phyloP scores from a whole-genome alignment of 176 grass and related monocot species.

The Olyra latifolia region DNA sequence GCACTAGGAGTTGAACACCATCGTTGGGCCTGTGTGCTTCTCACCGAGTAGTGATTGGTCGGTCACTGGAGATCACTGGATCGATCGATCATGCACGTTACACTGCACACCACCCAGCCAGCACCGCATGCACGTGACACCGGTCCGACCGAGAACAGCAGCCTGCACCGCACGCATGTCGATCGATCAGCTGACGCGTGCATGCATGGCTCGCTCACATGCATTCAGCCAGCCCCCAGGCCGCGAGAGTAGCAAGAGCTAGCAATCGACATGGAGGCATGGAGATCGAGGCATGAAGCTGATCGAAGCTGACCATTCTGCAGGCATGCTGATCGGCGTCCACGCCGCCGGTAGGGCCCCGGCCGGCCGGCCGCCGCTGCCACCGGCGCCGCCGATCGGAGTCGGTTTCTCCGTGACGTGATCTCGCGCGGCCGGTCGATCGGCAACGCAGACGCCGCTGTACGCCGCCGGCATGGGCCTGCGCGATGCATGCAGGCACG shows the following conservation, averaged over 20 bases:
- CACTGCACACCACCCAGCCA: too few species aligned
- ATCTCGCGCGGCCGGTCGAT: too few species aligned
- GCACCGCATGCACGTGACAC: background rate
- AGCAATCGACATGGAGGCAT: too few species aligned
- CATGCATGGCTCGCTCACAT: background rate
- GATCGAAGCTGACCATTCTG: too few species aligned
- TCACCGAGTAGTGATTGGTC: background rate
- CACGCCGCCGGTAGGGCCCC: background rate
- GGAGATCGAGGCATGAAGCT: background rate
- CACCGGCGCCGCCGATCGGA: too few species aligned
- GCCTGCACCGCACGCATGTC: background rate
- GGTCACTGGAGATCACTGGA: too few species aligned
- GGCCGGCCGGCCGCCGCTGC: slow-evolving; percentile 1
- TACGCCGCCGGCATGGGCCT: too few species aligned
- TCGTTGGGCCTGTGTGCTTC: too few species aligned
- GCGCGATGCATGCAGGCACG: background rate
- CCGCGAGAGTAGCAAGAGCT: background rate
- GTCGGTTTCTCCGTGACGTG: too few species aligned
- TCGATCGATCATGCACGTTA: too few species aligned
- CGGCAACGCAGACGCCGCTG: too few species aligned
- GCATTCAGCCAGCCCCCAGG: background rate
- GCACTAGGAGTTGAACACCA: too few species aligned
- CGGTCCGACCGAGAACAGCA: background rate
- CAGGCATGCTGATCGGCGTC: background rate
- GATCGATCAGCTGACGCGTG: background rate